Conservation (phyloP, 2,329 filamentous ascomycete genomes). For the Cladorrhinum sp. region DNA sequence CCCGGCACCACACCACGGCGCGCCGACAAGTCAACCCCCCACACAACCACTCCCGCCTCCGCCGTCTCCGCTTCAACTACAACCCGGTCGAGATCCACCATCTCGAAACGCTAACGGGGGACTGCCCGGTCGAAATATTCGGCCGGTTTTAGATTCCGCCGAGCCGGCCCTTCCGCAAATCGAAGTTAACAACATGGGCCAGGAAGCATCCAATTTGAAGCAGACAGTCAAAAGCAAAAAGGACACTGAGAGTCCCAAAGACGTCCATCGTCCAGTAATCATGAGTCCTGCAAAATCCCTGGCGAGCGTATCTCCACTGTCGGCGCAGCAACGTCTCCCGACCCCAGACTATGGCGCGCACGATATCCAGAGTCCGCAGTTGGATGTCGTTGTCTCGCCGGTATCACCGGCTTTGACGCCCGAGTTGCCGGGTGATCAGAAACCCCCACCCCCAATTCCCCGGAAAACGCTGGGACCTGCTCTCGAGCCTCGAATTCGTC, state of each 20-base stretch:
- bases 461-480: conserved; percentile 16
- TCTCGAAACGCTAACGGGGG: conserved; percentile 21
- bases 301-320: conserved; percentile 16
- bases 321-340: conserved; percentile 38
- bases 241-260: conserved; percentile 6
- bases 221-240: conserved; percentile 22
- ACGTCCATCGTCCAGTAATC: background rate
- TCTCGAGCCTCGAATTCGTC: conserved; percentile 19
- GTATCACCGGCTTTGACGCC: conserved; percentile 46
- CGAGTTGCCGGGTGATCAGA: conserved; percentile 31
- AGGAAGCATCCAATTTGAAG: conserved; percentile 28
- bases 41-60: conserved; percentile 27
- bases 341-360: conserved; percentile 49
- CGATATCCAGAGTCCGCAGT: conserved; percentile 38
- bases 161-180: conserved; percentile 19
- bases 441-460: conserved; percentile 3
- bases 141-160: conserved; percentile 26
- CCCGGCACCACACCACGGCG: conserved; percentile 27
- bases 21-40: conserved; percentile 13
- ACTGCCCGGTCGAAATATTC: conserved; percentile 33
- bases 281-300: conserved; percentile 14
- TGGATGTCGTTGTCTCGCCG: conserved; percentile 41
- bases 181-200: conserved; percentile 29
- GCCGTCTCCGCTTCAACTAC: conserved; percentile 14
- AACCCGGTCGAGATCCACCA: conserved; percentile 18